Evolutionary conservation across 1,284 basidiomycete genomes (phyloP), one percentile per base, ranked within the genome.

Genomic region (Apiotrichum sp.): DNA sequence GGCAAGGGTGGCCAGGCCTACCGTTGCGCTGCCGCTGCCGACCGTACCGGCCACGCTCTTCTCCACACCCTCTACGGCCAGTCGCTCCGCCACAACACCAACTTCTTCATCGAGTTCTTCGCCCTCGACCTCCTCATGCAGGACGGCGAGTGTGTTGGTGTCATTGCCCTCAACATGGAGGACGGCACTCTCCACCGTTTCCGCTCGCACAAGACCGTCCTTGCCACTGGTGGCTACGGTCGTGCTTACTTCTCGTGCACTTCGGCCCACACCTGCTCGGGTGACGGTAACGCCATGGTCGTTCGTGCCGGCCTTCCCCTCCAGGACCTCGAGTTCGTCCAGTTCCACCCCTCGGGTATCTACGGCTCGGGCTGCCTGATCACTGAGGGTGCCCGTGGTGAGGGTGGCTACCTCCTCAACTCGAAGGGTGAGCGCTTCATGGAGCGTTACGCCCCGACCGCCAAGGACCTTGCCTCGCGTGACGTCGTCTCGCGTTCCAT

Each of bases 81-180:
- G 81, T 98, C 96, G 61, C 86, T 98, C 62, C 88, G 93, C 62
- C 96, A 99, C 83, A 88, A 98, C 82, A 98, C 96, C 75, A 96
- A 98, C 79, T 99, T 97, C 80, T 98, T 99, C 82, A 98, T 99
- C 78, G 96, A 99, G 78, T 99, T 93, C 80, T 98, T 99, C 77
- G 96, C 95, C 16, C 84, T 95, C 62, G 95, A 98, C 77, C 81
- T 98, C 59, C 93, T 98, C 77, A 98, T 98, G 96, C 84, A 98
- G 76, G 92, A 90, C 65, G 96, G 93, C 71, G 91, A 97, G 78
- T 98, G 96, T 80, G 95, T 99, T 61, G 96, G 96, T 81, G 95
- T 99, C 55, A 91, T 98, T 68, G 96, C 96, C 9, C 82, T 98
- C 66, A 98, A 98, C 82, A 93, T 97, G 89, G 96, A 99, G 80